phyloP scores from a whole-genome alignment of 148 eudicot species.

The Persicaria maculosa region DNA sequence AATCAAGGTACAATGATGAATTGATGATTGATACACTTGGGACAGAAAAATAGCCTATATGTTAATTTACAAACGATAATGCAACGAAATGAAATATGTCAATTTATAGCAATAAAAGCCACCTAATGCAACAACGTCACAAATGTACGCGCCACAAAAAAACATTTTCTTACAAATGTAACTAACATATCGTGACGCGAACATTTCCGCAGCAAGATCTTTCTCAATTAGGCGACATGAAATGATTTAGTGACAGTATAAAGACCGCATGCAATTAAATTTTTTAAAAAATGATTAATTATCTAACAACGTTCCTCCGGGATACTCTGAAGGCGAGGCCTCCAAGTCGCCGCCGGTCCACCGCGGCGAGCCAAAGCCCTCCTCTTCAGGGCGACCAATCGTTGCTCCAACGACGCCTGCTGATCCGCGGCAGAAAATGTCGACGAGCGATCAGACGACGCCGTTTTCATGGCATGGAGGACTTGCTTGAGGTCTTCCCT shows the following conservation, averaged over 20 bases:
- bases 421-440: background rate
- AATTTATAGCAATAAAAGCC: too few relatives aligned
- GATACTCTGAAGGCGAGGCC: slow-evolving; percentile 58
- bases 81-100: too few relatives aligned
- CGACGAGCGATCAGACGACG: background rate
- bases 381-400: slow-evolving; percentile 36
- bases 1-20: too few relatives aligned
- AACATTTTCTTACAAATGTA: background rate
- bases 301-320: slow-evolving; percentile 34
- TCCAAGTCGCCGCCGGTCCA: slow-evolving; percentile 32
- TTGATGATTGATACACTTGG: too few relatives aligned
- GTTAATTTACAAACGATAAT: too few relatives aligned
- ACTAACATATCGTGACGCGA: background rate
- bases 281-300: too few relatives aligned
- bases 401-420: slow-evolving; percentile 26
- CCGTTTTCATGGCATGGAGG: slow-evolving; percentile 24
- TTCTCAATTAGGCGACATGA: background rate
- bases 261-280: too few relatives aligned
- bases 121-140: too few relatives aligned
- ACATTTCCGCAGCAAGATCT: background rate
- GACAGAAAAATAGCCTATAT: too few relatives aligned
- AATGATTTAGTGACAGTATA: background rate
- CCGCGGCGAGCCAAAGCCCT: slow-evolving; percentile 16
- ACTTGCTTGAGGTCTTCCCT: slow-evolving; percentile 45
- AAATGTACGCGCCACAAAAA: background rate